phyloP scores from a whole-genome alignment of 2,329 filamentous ascomycete genomes.

The Colletotrichum sp. region DNA sequence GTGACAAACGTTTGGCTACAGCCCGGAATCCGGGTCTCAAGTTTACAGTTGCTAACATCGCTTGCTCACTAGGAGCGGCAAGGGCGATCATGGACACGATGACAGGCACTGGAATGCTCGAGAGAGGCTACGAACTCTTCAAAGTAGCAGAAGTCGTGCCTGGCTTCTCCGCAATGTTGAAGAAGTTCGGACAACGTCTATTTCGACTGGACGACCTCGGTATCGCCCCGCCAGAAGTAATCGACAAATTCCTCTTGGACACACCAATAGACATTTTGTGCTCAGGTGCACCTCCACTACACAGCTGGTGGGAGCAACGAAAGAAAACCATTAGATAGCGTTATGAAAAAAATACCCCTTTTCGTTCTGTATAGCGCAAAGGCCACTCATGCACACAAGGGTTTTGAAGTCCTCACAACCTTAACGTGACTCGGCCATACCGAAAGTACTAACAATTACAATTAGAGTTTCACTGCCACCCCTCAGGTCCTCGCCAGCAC shows the following conservation, averaged over 20 bases:
- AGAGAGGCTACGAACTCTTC: not conserved
- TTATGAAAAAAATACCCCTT: not conserved
- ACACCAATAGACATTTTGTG: constrained; percentile 10
- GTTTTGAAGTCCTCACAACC: not conserved
- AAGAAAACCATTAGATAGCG: not conserved
- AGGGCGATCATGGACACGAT: not conserved
- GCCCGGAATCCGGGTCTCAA: not conserved
- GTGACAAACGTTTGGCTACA: not conserved
- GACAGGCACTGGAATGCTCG: not conserved
- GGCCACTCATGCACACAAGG: not conserved
- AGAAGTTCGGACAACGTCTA: not conserved
- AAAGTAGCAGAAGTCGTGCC: not conserved
- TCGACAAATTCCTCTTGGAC: constrained; percentile 1
- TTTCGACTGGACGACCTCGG: not conserved
- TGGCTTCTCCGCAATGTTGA: not conserved
- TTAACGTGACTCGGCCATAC: not conserved
- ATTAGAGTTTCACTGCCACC: not conserved
- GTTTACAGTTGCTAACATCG: not conserved
- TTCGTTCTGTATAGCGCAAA: not conserved
- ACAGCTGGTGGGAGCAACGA: not conserved
- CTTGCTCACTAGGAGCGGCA: not conserved
- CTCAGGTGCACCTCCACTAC: not conserved
- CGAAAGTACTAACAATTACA: not conserved
- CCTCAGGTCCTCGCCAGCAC: not conserved
- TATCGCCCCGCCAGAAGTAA: not conserved